Conservation (phyloP, 257 asterid genomes). For the Plantago ovata region DNA sequence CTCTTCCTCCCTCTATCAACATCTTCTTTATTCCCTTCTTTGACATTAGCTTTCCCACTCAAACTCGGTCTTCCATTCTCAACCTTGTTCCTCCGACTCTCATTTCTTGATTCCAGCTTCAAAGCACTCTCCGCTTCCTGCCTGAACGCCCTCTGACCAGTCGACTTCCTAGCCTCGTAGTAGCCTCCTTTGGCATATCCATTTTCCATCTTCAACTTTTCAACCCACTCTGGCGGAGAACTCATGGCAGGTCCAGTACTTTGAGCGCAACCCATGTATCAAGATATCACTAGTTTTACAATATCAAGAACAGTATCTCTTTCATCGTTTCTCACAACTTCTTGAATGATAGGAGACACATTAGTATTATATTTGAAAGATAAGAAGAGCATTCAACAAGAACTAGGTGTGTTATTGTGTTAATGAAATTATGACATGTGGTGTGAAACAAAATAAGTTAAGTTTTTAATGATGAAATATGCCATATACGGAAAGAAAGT, state of each 20-base stretch:
- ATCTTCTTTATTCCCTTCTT: too few species aligned
- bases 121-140: conserved; percentile 16
- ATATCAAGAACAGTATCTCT: background rate
- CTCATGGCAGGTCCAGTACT: conserved; percentile 33
- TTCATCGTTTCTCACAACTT: conserved; percentile 1
- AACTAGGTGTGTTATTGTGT: conserved; percentile 27
- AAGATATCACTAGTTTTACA: background rate
- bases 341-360: conserved; percentile 6
- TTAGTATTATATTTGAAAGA: conserved; percentile 18
- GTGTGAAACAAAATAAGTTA: conserved; percentile 13
- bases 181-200: conserved; percentile 37
- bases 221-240: conserved; percentile 42
- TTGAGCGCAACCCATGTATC: conserved; percentile 57
- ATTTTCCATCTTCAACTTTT: conserved; percentile 47
- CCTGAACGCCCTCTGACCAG: conserved; percentile 29
- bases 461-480: conserved; percentile 6
- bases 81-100: conserved; percentile 12
- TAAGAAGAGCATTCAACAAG: conserved; percentile 31
- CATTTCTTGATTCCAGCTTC: conserved; percentile 30
- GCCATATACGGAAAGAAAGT: conserved; percentile 4
- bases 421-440: conserved; percentile 32
- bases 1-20: conserved; percentile 28
- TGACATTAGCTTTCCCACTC: conserved; percentile 17
- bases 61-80: conserved; percentile 24
- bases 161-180: conserved; percentile 39